Evolutionary conservation across 768 basidiomycete species (phyloP).

Genomic region (Auricularia sp.): DNA sequence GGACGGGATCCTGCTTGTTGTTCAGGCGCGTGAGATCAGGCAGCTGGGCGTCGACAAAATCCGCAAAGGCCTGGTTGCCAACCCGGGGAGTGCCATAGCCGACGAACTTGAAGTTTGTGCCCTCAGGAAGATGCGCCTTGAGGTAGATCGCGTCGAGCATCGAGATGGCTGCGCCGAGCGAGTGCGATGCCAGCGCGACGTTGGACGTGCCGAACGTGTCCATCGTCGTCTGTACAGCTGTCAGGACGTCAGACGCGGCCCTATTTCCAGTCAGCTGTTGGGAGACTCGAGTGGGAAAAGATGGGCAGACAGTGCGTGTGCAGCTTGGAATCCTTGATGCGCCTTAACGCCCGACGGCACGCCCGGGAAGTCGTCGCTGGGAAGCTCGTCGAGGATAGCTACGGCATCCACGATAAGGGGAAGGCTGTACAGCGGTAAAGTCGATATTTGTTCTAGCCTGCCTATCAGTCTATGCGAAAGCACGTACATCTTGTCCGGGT

Average conservation of each 20-base stretch:
- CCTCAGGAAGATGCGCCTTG: slow-evolving; percentile 36
- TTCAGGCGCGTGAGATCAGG: slow-evolving; percentile 5
- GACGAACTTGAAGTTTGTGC: slow-evolving; percentile 28
- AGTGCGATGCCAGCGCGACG: slow-evolving; percentile 6
- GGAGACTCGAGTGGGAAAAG: background rate
- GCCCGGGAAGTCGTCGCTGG: slow-evolving; percentile 35
- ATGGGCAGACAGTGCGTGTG: slow-evolving; percentile 22
- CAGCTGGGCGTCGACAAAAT: slow-evolving; percentile 7
- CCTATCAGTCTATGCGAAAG: background rate
- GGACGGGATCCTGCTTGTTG: slow-evolving; percentile 14
- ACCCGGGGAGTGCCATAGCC: slow-evolving; percentile 39
- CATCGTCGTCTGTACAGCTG: slow-evolving; percentile 30
- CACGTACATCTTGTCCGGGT: slow-evolving; percentile 20
- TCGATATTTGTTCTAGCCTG: background rate
- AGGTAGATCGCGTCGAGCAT: slow-evolving; percentile 45
- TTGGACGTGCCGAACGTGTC: slow-evolving; percentile 22
- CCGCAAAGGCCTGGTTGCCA: slow-evolving; percentile 1
- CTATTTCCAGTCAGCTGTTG: slow-evolving; percentile 15
- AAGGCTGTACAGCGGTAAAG: slow-evolving; percentile 16
- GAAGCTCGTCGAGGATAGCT: slow-evolving; percentile 24
- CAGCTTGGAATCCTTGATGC: slow-evolving; percentile 35
- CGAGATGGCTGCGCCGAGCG: slow-evolving; percentile 38
- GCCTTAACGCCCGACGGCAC: slow-evolving; percentile 29
- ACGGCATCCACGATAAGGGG: slow-evolving; percentile 31
- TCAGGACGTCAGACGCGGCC: slow-evolving; percentile 30